Base-by-base conservation (phyloP, 176 grass and related monocot genomes). In the Carex littledalei region DNA sequence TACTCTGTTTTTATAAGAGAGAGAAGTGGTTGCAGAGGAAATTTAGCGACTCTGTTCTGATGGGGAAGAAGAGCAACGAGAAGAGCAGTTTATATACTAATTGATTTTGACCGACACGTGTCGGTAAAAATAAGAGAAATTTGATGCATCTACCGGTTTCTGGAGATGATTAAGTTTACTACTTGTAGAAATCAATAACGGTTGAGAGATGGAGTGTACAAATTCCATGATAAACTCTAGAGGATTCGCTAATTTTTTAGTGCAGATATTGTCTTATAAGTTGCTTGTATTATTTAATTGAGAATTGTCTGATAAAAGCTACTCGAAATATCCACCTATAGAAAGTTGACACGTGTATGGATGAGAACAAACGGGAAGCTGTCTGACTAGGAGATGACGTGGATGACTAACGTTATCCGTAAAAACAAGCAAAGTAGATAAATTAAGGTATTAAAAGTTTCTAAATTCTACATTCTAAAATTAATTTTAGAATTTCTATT, bases 131-230 rank as follows among this genome's bases (percentile, higher is more conserved):
- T 4, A 6, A 22, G 68, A 31, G 1, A 62, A 77, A 3, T 55
- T 20, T 55, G 49, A 77, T 29, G 49, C 13, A 77, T 77, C 73
- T 77, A 77, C 73, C 73, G 73, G 49, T 77, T 76, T 77, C 47
- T 77, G 49, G 73, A 77, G 49, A 56, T 55, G 45, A 77, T 76
- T 54, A 16, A 54, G 8, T 76, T 54, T 54, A 47, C 0, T 72
- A 21, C 5, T 74, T 74, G 4, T 24, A 13, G 41, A 2, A 32
- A 20, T 73, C 39, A 4, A 49, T 47, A 41, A 49, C 39, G 69
- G 69, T 13, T 11, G 41, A 74, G 9, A 45, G 35, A 70, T 5
- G 39, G 26, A 45, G 41, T 8, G 47, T 32, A 54, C 49, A 31
- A 16, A 77, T 77, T 77, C 49, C 22, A 6, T 12, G 10, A 77